Percentiles rank a stretch among this genome's conserved stretches.
These are phyloP conservation scores for Aspergillus sp. DNA, from an alignment of 2,329 filamentous ascomycete species.

Conservation along the genomic window DNA sequence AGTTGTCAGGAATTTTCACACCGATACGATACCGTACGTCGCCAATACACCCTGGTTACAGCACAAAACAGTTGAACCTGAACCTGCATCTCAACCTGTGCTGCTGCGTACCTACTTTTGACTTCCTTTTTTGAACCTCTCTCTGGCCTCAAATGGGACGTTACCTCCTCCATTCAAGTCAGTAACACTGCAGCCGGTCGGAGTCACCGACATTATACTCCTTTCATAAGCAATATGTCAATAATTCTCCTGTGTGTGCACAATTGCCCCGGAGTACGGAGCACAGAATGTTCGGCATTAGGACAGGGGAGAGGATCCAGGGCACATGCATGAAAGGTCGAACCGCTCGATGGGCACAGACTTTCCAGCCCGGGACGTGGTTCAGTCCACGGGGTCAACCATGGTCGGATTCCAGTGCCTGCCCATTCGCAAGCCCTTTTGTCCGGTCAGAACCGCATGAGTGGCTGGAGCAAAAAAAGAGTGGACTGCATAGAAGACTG, in stretches of 20 bases:
- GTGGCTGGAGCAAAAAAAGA: constrained; percentile 11
- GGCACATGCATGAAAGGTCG: constrained; percentile 6
- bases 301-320: background rate
- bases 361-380: constrained; percentile 1
- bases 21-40: constrained; percentile 5
- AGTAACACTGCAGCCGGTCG: constrained; percentile 3
- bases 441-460: constrained; percentile 12
- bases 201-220: background rate
- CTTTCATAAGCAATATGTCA: background rate
- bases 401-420: constrained; percentile 17
- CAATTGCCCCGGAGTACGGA: background rate
- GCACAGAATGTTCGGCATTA: background rate
- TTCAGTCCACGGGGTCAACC: constrained; percentile 10
- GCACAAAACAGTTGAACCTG: background rate
- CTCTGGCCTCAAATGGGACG: background rate
- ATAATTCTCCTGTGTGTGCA: background rate
- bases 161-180: background rate
- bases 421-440: constrained; percentile 16
- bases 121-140: background rate
- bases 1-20: background rate
- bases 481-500: constrained; percentile 25
- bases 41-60: background rate
- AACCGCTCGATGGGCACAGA: constrained; percentile 5
- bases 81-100: background rate
- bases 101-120: too few relatives aligned